Percentiles rank a stretch among this genome's conserved stretches.
Evolutionary conservation across 1,284 basidiomycete genomes (phyloP).

Genomic region (Sphaerobolus stellatus): DNA sequence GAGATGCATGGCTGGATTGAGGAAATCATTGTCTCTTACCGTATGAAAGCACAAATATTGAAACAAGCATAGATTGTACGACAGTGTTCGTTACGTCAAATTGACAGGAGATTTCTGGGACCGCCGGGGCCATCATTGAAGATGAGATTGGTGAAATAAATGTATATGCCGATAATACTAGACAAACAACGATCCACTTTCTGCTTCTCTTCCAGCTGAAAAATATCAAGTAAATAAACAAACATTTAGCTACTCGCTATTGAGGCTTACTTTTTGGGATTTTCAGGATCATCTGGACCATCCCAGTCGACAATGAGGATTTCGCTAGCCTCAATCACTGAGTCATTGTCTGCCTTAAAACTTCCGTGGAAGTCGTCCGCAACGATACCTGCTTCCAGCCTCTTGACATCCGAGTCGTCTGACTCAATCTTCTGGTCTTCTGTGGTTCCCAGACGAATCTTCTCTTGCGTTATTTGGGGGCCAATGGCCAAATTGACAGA

Average conservation of each 20-base stretch:
- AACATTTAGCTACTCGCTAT: too few relatives aligned
- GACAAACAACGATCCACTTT: constrained; percentile 64
- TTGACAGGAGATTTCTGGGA: constrained; percentile 48
- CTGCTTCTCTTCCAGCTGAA: constrained; percentile 59
- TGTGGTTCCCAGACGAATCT: too few relatives aligned
- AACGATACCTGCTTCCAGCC: too few relatives aligned
- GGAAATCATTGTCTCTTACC: constrained; percentile 38
- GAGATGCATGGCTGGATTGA: constrained; percentile 11
- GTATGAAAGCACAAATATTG: constrained; percentile 68
- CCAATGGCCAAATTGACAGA: too few relatives aligned
- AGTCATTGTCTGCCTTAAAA: too few relatives aligned
- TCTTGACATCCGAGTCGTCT: too few relatives aligned
- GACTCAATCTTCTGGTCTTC: too few relatives aligned
- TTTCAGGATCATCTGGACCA: constrained; percentile 56
- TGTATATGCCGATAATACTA: constrained; percentile 61
- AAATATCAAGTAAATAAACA: too few relatives aligned
- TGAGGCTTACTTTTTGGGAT: constrained; percentile 67
- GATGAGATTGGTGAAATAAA: constrained; percentile 68
- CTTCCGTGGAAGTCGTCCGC: too few relatives aligned
- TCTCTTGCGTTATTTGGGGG: too few relatives aligned
- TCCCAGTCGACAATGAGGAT: constrained; percentile 65
- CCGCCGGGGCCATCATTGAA: constrained; percentile 73
- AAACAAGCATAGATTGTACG: constrained; percentile 58
- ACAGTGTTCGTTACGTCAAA: constrained; percentile 55
- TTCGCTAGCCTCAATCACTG: too few relatives aligned